phyloP scores from a whole-genome alignment of 1,284 basidiomycete species.

The Leucoagaricus sp. region DNA sequence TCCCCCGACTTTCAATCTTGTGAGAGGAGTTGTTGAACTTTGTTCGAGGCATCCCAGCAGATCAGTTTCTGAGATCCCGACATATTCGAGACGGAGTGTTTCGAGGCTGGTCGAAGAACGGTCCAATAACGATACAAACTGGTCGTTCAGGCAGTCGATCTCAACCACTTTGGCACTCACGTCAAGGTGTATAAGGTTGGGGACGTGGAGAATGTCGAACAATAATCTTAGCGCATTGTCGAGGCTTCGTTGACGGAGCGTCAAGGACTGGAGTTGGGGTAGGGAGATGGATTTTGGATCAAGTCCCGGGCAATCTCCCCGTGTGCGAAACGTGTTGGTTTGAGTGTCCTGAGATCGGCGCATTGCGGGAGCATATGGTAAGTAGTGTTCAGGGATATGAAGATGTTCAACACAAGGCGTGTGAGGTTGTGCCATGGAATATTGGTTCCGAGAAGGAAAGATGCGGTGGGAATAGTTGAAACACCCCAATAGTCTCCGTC shows the following conservation, averaged over 20 bases:
- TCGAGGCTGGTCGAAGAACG: slow-evolving; percentile 20
- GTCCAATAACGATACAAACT: slow-evolving; percentile 20
- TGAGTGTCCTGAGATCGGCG: slow-evolving; percentile 17
- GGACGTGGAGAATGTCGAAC: slow-evolving; percentile 21
- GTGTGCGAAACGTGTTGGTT: slow-evolving; percentile 21
- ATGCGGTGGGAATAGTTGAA: slow-evolving; percentile 20
- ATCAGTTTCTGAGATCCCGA: slow-evolving; percentile 24
- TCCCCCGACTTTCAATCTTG: slow-evolving; percentile 22
- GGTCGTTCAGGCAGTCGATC: slow-evolving; percentile 17
- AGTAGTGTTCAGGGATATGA: slow-evolving; percentile 19
- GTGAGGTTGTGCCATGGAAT: slow-evolving; percentile 22
- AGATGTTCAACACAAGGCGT: slow-evolving; percentile 22
- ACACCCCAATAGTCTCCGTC: slow-evolving; percentile 21
- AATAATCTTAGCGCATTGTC: slow-evolving; percentile 22
- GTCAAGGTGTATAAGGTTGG: slow-evolving; percentile 17
- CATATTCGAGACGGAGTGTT: slow-evolving; percentile 23
- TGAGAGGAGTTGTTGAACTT: slow-evolving; percentile 19
- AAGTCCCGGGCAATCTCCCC: slow-evolving; percentile 2
- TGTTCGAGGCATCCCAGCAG: slow-evolving; percentile 23
- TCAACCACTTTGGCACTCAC: slow-evolving; percentile 20
- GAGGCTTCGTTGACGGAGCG: slow-evolving; percentile 22
- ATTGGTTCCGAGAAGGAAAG: slow-evolving; percentile 17
- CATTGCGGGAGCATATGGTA: slow-evolving; percentile 23
- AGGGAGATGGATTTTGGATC: slow-evolving; percentile 11
- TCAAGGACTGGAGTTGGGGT: slow-evolving; percentile 18